phyloP scores from a whole-genome alignment of 495 filamentous ascomycete genomes.

The Elasticomyces elasticus region DNA sequence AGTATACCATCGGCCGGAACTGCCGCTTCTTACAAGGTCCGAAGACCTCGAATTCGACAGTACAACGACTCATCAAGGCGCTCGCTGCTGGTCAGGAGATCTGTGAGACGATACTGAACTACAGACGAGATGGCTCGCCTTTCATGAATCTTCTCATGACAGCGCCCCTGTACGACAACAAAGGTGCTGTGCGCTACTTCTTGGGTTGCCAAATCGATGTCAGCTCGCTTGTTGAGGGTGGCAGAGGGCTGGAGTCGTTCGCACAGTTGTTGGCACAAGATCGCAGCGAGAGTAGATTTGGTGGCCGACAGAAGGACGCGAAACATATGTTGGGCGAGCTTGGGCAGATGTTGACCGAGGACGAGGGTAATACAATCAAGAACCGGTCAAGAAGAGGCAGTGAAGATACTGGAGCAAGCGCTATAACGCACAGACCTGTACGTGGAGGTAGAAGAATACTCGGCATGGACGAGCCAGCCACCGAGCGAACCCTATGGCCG shows the following conservation, averaged over 20 bases:
- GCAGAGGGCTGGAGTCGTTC: conserved; percentile 46
- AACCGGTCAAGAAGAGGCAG: background rate
- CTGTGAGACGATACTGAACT: conserved; percentile 59
- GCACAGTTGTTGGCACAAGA: conserved; percentile 35
- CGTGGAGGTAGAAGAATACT: conserved; percentile 15
- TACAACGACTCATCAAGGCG: conserved; percentile 46
- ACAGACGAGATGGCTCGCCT: conserved; percentile 52
- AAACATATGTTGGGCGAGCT: conserved; percentile 24
- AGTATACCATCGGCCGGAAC: conserved; percentile 50
- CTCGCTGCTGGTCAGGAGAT: conserved; percentile 50
- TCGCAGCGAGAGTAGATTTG: conserved; percentile 16
- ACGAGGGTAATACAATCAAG: conserved; percentile 25
- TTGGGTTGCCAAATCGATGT: conserved; percentile 57
- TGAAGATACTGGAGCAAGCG: conserved; percentile 5
- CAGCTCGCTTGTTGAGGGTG: conserved; percentile 48
- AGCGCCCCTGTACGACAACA: conserved; percentile 51
- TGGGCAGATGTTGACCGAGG: conserved; percentile 29
- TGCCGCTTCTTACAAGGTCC: conserved; percentile 57
- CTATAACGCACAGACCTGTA: conserved; percentile 1
- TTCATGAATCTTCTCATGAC: conserved; percentile 59
- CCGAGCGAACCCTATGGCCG: conserved; percentile 25
- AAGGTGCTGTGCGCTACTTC: conserved; percentile 48
- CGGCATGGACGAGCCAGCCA: conserved; percentile 27
- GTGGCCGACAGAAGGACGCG: conserved; percentile 4
- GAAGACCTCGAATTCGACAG: conserved; percentile 41